Conservation (phyloP, 2,329 filamentous ascomycete genomes). For the Venturiaceae sp. region DNA sequence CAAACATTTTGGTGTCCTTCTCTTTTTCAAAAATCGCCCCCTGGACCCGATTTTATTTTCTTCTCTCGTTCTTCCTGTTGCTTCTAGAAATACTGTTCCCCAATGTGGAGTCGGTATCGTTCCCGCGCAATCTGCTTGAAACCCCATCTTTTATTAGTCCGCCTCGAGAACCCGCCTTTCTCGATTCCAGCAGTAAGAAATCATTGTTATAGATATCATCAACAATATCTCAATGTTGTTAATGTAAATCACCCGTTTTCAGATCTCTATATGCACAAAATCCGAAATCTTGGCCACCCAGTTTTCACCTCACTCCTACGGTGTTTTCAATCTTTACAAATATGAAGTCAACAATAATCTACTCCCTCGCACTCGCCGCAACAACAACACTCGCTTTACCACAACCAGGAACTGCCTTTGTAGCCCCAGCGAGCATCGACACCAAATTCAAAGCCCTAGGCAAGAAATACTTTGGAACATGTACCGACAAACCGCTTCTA, state of each 20-base stretch:
- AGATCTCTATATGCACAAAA: no score
- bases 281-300: no score
- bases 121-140: neutral
- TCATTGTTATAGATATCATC: no score
- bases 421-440: neutral
- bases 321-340: neutral
- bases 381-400: neutral
- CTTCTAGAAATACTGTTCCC: no score
- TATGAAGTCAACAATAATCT: neutral
- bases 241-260: neutral
- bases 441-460: neutral
- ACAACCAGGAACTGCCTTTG: neutral
- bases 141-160: neutral
- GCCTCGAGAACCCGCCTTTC: neutral
- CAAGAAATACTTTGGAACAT: conserved; percentile 49
- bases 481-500: conserved; percentile 45
- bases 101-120: neutral
- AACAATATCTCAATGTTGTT: no score
- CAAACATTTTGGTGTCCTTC: no score
- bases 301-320: neutral
- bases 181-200: neutral
- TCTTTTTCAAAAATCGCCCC: no score
- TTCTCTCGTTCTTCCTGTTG: no score
- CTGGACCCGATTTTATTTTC: no score
- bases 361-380: neutral